phyloP scores from a whole-genome alignment of 1,284 basidiomycete species.

The Rhodotorula sp. region DNA sequence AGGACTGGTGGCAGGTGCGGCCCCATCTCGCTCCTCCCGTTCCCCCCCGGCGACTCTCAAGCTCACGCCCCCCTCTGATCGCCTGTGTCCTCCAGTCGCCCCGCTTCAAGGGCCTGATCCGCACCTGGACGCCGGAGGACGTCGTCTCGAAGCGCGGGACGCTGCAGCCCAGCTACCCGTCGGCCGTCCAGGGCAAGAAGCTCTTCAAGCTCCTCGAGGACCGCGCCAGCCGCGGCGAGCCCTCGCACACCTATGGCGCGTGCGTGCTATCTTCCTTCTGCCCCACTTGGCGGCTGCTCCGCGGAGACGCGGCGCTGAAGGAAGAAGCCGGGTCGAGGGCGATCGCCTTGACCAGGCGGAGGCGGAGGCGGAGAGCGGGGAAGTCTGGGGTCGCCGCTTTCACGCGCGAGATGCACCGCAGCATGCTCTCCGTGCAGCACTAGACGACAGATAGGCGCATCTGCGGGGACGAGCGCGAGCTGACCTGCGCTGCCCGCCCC shows the following conservation, averaged over 20 bases:
- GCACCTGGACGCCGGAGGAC: conserved; percentile 89
- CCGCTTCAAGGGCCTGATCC: conserved; percentile 78
- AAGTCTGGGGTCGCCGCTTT: not conserved
- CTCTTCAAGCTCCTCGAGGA: conserved; percentile 70
- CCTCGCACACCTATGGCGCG: conserved; percentile 96
- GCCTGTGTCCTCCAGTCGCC: conserved; percentile 47
- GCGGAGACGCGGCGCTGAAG: not conserved
- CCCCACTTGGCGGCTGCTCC: not conserved
- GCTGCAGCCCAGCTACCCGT: conserved; percentile 80
- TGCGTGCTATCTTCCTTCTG: conserved; percentile 59
- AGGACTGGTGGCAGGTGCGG: conserved; percentile 88
- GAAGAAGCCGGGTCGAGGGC: too few relatives aligned
- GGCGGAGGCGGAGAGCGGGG: not conserved
- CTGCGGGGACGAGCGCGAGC: not conserved
- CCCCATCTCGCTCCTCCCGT: not conserved
- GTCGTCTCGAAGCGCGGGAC: conserved; percentile 95
- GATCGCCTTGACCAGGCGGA: not conserved
- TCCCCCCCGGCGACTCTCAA: not conserved
- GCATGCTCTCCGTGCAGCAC: too few relatives aligned
- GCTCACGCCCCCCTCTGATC: not conserved
- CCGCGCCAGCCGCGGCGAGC: conserved; percentile 70
- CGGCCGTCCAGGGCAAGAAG: conserved; percentile 83
- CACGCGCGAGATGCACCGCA: not conserved
- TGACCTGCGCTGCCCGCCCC: not conserved
- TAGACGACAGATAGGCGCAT: not conserved